phyloP scores from a whole-genome alignment of 257 asterid genomes.

The Solanum bulbocastanum region DNA sequence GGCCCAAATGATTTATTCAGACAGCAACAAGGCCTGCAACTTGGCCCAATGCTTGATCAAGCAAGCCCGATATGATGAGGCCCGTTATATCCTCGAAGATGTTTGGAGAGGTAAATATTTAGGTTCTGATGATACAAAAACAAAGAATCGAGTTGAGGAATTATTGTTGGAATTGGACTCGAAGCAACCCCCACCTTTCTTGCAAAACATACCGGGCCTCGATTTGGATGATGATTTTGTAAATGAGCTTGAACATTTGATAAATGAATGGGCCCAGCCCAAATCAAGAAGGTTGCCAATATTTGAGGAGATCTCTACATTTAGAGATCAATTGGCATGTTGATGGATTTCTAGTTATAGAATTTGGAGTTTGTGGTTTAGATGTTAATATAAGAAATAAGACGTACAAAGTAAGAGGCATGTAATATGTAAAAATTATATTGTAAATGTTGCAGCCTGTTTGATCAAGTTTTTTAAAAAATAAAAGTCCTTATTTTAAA shows the following conservation, averaged over 20 bases:
- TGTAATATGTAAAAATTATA: background rate
- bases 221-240: conserved; percentile 52
- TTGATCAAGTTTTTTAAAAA: background rate
- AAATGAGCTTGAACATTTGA: conserved; percentile 12
- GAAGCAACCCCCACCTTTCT: conserved; percentile 8
- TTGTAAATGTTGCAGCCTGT: background rate
- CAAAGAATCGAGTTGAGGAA: conserved; percentile 47
- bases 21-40: conserved; percentile 78
- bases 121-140: conserved; percentile 49
- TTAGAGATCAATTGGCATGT: conserved; percentile 78
- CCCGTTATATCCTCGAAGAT: conserved; percentile 43
- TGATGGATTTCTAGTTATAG: background rate
- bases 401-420: background rate
- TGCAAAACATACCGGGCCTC: conserved; percentile 9
- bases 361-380: background rate
- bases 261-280: conserved; percentile 47
- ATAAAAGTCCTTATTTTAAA: background rate
- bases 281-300: conserved; percentile 78
- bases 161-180: conserved; percentile 24
- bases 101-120: conserved; percentile 41
- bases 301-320: conserved; percentile 69
- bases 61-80: conserved; percentile 55
- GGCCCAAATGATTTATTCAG: conserved; percentile 83
- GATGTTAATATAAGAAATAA: background rate
- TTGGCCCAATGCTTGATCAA: conserved; percentile 62